A percentile compares a stretch with the other conserved stretches of the same genome.
phyloP scores from a whole-genome alignment of 345 rosid genomes.

The Lumnitzera littorea region DNA sequence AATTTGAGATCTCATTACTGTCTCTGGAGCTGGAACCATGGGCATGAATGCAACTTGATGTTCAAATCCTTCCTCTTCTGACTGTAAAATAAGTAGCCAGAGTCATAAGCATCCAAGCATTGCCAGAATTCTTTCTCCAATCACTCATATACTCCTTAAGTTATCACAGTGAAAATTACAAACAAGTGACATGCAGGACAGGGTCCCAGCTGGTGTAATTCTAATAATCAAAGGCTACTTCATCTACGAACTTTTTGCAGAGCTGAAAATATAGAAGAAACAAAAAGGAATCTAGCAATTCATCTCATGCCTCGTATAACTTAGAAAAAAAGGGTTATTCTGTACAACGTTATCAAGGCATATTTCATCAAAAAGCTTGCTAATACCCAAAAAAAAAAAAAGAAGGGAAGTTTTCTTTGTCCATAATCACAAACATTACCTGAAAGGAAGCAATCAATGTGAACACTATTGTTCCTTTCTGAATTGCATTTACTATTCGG shows the following conservation, averaged over 20 bases:
- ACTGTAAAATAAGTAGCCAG: slow-evolving; percentile 29
- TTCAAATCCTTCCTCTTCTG: slow-evolving; percentile 63
- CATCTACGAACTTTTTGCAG: no score
- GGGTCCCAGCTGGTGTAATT: no score
- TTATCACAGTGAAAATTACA: no score
- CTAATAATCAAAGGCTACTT: no score
- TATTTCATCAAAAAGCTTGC: background rate
- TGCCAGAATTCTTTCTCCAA: background rate
- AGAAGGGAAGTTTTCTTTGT: background rate
- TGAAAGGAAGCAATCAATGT: slow-evolving; percentile 86
- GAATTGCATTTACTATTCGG: slow-evolving; percentile 87
- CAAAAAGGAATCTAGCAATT: no score
- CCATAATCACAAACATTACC: slow-evolving; percentile 25
- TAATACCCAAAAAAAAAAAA: slow-evolving; percentile 8
- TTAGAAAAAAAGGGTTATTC: background rate
- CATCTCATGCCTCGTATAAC: no score
- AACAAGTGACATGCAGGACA: no score
- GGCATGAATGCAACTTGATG: slow-evolving; percentile 74
- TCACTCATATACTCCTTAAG: background rate
- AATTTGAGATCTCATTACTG: slow-evolving; percentile 26
- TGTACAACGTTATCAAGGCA: background rate
- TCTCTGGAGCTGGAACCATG: slow-evolving; percentile 68
- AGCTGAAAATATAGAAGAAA: no score
- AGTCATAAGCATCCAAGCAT: slow-evolving; percentile 1
- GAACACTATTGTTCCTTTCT: slow-evolving; percentile 76